Conservation (phyloP, 208 protist species). For the Leishmania arabica region DNA sequence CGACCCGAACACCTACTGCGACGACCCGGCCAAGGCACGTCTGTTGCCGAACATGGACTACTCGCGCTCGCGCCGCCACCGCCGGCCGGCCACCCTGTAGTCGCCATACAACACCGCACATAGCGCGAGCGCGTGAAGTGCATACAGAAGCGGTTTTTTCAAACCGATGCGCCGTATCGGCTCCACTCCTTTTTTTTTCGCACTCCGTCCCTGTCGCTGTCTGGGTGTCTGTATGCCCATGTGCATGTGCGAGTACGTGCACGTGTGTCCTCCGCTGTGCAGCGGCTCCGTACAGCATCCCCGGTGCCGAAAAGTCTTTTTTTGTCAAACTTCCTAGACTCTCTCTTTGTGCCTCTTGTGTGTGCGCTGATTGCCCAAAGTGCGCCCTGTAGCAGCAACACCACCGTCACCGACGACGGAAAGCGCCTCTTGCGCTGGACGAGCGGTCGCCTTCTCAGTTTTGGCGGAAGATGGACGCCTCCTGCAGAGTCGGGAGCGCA, state of each 20-base stretch:
- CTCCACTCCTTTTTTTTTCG: slow-evolving; percentile 11
- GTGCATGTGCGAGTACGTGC: background rate
- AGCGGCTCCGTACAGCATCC: slow-evolving; percentile 1
- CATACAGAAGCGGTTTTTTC: background rate
- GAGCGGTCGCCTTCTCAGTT: background rate
- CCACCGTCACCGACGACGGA: background rate
- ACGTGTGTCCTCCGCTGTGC: background rate
- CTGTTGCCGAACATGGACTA: slow-evolving; percentile 30
- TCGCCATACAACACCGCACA: background rate
- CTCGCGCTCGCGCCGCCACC: slow-evolving; percentile 22
- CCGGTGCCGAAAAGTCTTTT: background rate
- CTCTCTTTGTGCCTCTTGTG: background rate
- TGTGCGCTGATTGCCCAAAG: background rate
- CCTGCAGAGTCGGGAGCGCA: background rate
- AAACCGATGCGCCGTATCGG: background rate
- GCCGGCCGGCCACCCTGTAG: slow-evolving; percentile 8
- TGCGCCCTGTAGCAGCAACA: background rate
- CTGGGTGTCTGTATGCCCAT: background rate
- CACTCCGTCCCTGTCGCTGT: background rate
- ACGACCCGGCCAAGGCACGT: slow-evolving; percentile 69
- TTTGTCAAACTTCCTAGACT: slow-evolving; percentile 18
- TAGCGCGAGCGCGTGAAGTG: background rate
- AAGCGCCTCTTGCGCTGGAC: background rate
- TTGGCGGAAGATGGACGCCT: background rate
- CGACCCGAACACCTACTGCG: slow-evolving; percentile 80